phyloP scores from a whole-genome alignment of 768 basidiomycete genomes.

The Rhodotorula taiwanensis region DNA sequence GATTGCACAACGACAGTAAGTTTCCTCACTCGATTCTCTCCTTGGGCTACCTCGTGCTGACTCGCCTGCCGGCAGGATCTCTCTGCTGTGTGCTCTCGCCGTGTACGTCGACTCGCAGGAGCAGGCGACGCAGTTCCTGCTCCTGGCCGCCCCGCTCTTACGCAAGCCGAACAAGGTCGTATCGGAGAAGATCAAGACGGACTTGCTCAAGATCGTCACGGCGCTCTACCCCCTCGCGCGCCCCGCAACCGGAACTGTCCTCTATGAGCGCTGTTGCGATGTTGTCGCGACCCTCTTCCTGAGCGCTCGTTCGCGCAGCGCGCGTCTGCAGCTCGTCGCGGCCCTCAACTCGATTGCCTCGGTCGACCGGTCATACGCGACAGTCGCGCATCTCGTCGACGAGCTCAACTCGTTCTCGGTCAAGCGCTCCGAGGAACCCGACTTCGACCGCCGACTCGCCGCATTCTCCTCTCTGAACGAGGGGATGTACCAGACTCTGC shows the following conservation, averaged over 20 bases:
- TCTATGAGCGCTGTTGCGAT: slow-evolving; percentile 49
- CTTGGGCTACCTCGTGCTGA: too few species aligned
- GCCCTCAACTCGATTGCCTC: slow-evolving; percentile 56
- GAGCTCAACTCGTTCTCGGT: slow-evolving; percentile 76
- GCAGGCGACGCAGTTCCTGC: slow-evolving; percentile 67
- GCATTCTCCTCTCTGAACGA: slow-evolving; percentile 76
- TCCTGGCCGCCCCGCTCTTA: slow-evolving; percentile 69
- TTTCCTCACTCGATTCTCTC: too few species aligned
- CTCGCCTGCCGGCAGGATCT: slow-evolving; percentile 48
- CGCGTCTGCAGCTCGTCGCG: slow-evolving; percentile 62
- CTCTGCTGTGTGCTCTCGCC: slow-evolving; percentile 70
- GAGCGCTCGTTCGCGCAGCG: slow-evolving; percentile 61
- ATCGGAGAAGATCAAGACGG: slow-evolving; percentile 76
- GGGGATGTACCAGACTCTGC: slow-evolving; percentile 50
- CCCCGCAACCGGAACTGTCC: slow-evolving; percentile 34
- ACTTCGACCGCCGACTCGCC: slow-evolving; percentile 74
- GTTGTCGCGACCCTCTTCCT: slow-evolving; percentile 73
- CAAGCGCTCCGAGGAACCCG: slow-evolving; percentile 79
- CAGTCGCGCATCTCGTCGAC: slow-evolving; percentile 55
- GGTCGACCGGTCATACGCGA: slow-evolving; percentile 50
- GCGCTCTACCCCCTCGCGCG: slow-evolving; percentile 56
- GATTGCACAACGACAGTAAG: slow-evolving; percentile 63
- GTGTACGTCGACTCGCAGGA: slow-evolving; percentile 61
- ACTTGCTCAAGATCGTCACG: slow-evolving; percentile 65
- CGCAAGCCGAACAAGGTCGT: slow-evolving; percentile 67